Percentiles rank a stretch among this genome's conserved stretches.
These are phyloP conservation scores for Vitis rupestris DNA, from an alignment of 164 flowering plant genomes.

Conservation along the genomic window DNA sequence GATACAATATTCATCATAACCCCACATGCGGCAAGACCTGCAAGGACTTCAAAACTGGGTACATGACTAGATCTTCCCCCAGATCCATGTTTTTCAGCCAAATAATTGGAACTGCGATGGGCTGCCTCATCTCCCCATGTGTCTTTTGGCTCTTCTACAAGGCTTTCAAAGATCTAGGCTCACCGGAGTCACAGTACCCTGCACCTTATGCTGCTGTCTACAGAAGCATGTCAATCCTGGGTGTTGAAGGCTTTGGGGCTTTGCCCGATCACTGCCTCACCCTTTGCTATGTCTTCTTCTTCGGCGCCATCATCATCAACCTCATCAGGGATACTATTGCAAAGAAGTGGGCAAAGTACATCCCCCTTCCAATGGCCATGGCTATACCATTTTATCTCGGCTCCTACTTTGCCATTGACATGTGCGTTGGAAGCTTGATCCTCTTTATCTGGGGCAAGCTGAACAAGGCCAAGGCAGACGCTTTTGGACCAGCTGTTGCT, in stretches of 20 bases:
- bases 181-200: constrained; percentile 19
- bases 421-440: constrained; percentile 60
- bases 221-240: constrained; percentile 43
- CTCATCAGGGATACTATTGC: background rate
- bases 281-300: constrained; percentile 19
- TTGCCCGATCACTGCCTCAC: constrained; percentile 43
- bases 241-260: constrained; percentile 40
- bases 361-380: constrained; percentile 56
- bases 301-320: constrained; percentile 8
- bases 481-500: constrained; percentile 41
- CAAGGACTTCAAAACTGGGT: constrained; percentile 63
- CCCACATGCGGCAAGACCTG: too few relatives aligned
- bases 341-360: constrained; percentile 10
- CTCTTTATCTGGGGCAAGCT: constrained; percentile 36
- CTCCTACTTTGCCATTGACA: constrained; percentile 42
- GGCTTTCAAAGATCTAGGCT: constrained; percentile 31
- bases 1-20: too few relatives aligned
- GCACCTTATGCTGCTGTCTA: constrained; percentile 43
- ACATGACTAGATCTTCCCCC: constrained; percentile 47
- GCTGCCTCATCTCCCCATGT: constrained; percentile 42
- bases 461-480: constrained; percentile 32
- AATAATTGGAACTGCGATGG: constrained; percentile 50
- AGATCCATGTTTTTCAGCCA: constrained; percentile 59
- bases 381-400: constrained; percentile 58
- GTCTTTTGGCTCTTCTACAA: constrained; percentile 57